Conservation (phyloP, 352 stramenopile species). For the Phytophthora meadii region DNA sequence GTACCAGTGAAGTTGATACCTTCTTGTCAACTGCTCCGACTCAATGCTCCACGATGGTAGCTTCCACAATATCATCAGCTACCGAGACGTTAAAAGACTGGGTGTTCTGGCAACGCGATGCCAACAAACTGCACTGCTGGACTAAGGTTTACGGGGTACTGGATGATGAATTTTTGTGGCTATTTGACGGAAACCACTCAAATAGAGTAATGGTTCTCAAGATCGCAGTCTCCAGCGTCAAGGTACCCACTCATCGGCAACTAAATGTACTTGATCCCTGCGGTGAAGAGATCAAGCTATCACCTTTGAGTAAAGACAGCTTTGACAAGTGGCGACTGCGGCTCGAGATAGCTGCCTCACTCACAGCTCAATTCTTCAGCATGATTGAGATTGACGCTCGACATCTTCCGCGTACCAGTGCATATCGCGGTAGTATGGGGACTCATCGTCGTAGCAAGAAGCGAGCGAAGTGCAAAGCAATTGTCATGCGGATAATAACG, state of each 20-base stretch:
- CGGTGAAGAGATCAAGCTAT: background rate
- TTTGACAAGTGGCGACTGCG: background rate
- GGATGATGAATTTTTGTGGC: background rate
- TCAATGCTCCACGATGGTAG: background rate
- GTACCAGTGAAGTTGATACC: background rate
- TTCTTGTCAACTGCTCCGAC: background rate
- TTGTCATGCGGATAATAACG: background rate
- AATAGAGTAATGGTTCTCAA: background rate
- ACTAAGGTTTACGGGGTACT: background rate
- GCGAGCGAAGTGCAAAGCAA: background rate
- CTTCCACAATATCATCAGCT: background rate
- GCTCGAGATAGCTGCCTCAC: background rate
- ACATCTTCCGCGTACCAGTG: background rate
- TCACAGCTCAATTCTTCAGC: conserved; percentile 5
- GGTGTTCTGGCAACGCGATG: background rate
- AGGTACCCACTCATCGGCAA: background rate
- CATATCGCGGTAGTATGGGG: background rate
- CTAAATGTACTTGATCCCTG: background rate
- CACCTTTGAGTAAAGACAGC: background rate
- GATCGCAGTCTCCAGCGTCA: background rate
- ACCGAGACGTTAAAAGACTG: background rate
- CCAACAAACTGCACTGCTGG: background rate
- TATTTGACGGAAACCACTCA: background rate
- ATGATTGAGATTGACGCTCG: conserved; percentile 5
- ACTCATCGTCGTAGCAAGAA: background rate